phyloP scores from a whole-genome alignment of 148 eudicot genomes.

The Selenicereus undatus region DNA sequence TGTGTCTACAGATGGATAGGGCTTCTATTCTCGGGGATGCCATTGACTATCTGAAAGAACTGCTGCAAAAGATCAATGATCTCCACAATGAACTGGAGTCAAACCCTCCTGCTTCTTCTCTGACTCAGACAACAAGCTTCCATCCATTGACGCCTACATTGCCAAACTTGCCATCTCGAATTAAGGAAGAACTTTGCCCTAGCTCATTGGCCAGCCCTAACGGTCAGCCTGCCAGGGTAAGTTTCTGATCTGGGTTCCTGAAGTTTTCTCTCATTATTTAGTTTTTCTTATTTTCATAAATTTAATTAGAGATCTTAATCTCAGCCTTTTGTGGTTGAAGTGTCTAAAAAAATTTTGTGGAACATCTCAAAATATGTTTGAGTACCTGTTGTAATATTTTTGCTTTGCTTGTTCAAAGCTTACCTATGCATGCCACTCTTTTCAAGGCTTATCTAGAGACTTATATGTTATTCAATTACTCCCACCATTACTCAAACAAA shows the following conservation, averaged over 20 bases:
- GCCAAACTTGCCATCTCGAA: conserved; percentile 57
- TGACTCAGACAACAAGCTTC: conserved; percentile 56
- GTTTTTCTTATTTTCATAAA: not conserved
- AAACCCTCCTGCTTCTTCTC: conserved; percentile 47
- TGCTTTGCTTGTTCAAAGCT: no score
- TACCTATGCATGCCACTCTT: no score
- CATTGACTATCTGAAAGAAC: conserved; percentile 74
- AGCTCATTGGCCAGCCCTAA: conserved; percentile 70
- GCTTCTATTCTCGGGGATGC: conserved; percentile 94
- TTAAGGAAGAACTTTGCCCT: conserved; percentile 83
- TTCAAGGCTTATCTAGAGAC: no score
- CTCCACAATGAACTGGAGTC: conserved; percentile 77
- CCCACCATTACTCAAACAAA: no score
- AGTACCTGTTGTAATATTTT: no score
- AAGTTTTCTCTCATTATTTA: not conserved
- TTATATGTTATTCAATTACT: no score
- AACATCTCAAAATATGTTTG: not conserved
- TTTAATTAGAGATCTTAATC: not conserved
- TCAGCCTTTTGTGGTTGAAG: not conserved
- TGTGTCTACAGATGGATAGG: conserved; percentile 65
- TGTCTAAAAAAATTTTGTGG: not conserved
- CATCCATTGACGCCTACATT: conserved; percentile 78
- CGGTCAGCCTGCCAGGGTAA: conserved; percentile 81
- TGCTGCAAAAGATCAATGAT: conserved; percentile 77
- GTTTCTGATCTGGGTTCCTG: not conserved